Evolutionary conservation across 1,284 basidiomycete species (phyloP).

Genomic region (Malassezia japonica): DNA sequence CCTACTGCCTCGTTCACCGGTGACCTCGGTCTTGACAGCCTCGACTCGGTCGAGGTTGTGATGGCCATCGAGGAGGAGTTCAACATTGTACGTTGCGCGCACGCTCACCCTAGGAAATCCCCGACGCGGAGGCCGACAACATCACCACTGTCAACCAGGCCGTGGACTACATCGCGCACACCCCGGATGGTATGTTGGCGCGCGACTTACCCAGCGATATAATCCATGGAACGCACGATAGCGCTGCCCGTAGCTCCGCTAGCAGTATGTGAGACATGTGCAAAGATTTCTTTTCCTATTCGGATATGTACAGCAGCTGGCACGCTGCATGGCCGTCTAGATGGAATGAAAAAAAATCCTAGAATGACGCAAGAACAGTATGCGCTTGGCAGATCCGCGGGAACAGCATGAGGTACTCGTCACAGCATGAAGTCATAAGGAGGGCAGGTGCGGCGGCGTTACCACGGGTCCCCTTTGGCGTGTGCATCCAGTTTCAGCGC

Average conservation of each 20-base stretch:
- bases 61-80: slow-evolving; percentile 98
- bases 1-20: slow-evolving; percentile 66
- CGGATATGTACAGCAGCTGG: too few relatives aligned
- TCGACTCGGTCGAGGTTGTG: slow-evolving; percentile 95
- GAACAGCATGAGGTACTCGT: too few relatives aligned
- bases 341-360: too few relatives aligned
- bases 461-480: background rate
- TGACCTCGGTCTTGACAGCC: slow-evolving; percentile 88
- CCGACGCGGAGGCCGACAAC: slow-evolving; percentile 94
- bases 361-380: too few relatives aligned
- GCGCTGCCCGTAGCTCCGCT: background rate
- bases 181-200: slow-evolving; percentile 60
- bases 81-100: slow-evolving; percentile 25
- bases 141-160: slow-evolving; percentile 91
- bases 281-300: too few relatives aligned
- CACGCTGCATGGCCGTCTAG: too few relatives aligned
- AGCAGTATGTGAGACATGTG: too few relatives aligned
- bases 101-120: slow-evolving; percentile 64
- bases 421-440: too few relatives aligned
- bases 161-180: slow-evolving; percentile 93
- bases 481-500: background rate
- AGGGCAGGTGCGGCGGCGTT: too few relatives aligned
- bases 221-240: background rate
- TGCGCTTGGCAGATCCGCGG: too few relatives aligned
- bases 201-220: background rate